Evolutionary conservation across 2,329 filamentous ascomycete species (phyloP).

Genomic region (Alternaria hordeiaustralica): DNA sequence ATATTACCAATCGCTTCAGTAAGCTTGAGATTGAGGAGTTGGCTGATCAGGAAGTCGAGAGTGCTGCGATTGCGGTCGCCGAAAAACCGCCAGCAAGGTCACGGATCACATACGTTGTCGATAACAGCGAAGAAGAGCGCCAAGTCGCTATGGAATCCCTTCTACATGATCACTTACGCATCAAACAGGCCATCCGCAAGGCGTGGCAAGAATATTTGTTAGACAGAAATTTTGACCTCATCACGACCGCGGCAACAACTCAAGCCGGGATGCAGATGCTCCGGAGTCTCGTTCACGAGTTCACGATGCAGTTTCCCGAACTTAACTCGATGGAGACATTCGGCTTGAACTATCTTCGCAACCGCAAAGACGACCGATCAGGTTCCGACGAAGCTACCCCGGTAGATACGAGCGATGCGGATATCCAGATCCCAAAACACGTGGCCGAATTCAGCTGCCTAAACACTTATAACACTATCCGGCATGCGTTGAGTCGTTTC

Average conservation of each 20-base stretch:
- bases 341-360: background rate
- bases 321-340: background rate
- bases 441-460: no score
- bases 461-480: no score
- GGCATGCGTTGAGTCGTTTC: no score
- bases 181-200: no score
- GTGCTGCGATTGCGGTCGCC: background rate
- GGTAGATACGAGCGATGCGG: no score
- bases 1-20: background rate
- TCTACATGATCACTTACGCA: no score
- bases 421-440: no score
- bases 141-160: background rate
- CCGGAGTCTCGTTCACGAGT: background rate
- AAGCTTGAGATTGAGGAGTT: background rate
- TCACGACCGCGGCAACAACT: background rate
- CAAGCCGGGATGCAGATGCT: background rate
- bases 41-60: background rate
- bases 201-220: no score
- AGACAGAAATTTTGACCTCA: background rate
- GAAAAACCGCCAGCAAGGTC: background rate
- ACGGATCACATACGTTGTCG: background rate
- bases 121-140: background rate
- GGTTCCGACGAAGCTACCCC: no score
- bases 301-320: background rate
- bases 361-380: no score